Conservation (phyloP, 2,329 filamentous ascomycete species). For the Bipolaris sorokiniana region DNA sequence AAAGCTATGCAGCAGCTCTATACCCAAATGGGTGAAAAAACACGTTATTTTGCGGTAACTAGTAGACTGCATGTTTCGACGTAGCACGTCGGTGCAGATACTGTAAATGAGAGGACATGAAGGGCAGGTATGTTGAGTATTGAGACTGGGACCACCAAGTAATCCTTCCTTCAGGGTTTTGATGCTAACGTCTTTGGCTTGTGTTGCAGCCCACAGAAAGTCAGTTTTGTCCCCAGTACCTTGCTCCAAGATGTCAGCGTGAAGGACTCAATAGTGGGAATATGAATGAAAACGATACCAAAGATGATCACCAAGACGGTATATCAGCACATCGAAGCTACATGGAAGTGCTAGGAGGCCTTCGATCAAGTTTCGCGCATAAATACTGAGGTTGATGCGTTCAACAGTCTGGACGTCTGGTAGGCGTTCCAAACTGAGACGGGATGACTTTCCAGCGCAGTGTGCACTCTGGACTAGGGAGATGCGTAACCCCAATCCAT, state of each 20-base stretch:
- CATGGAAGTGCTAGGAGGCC: too few relatives aligned
- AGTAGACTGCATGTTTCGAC: neutral
- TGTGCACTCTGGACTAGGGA: neutral
- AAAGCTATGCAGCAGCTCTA: neutral
- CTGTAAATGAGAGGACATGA: neutral
- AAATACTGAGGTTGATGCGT: too few relatives aligned
- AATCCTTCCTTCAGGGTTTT: too few relatives aligned
- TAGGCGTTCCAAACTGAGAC: too few relatives aligned
- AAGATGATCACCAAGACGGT: too few relatives aligned
- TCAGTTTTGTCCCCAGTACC: neutral
- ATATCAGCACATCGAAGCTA: too few relatives aligned
- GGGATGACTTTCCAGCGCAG: neutral
- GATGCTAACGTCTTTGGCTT: neutral
- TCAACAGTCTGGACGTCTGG: too few relatives aligned
- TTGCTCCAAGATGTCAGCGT: neutral
- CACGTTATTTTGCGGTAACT: neutral
- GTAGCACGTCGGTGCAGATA: neutral
- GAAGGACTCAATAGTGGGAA: neutral
- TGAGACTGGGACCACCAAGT: neutral
- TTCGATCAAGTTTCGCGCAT: too few relatives aligned
- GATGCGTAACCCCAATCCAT: neutral
- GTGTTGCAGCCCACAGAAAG: neutral
- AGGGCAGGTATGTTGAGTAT: neutral
- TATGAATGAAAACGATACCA: neutral
- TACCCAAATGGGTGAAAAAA: neutral